phyloP scores from a whole-genome alignment of 352 stramenopile species.

The Globisporangium nagaii region DNA sequence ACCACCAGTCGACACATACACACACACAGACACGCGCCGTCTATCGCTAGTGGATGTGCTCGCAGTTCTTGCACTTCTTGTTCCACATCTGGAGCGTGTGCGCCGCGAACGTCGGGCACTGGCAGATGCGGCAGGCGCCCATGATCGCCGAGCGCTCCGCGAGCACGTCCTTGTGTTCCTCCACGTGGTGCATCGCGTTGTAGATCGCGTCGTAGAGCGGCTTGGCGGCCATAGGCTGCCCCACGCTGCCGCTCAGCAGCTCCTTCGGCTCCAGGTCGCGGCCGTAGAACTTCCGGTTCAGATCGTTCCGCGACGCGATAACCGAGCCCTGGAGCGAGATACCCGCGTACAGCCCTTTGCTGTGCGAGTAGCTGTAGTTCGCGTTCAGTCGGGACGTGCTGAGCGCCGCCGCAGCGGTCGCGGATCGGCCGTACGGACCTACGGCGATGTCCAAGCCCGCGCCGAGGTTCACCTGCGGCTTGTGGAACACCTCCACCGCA shows the following conservation, averaged over 20 bases:
- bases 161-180: not conserved
- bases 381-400: constrained; percentile 25
- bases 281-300: constrained; percentile 87
- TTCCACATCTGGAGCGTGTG: constrained; percentile 22
- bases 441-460: constrained; percentile 64
- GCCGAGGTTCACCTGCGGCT: constrained; percentile 60
- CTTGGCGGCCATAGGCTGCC: constrained; percentile 12
- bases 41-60: constrained; percentile 13
- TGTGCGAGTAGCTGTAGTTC: constrained; percentile 74
- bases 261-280: constrained; percentile 15
- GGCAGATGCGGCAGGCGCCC: constrained; percentile 14
- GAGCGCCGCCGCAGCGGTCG: constrained; percentile 25
- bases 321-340: constrained; percentile 70
- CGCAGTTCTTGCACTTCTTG: constrained; percentile 27
- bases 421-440: constrained; percentile 56
- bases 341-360: constrained; percentile 75
- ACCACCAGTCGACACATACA: not conserved
- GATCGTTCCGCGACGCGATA: constrained; percentile 51
- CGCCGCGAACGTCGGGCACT: constrained; percentile 14
- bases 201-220: constrained; percentile 27
- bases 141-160: constrained; percentile 7
- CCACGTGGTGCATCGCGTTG: constrained; percentile 15
- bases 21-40: too few relatives aligned
- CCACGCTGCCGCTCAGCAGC: constrained; percentile 25
- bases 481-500: constrained; percentile 59